Percentiles rank a stretch among this genome's conserved stretches.
Conservation (phyloP, 768 basidiomycete genomes). For the Pholiota molesta region DNA sequence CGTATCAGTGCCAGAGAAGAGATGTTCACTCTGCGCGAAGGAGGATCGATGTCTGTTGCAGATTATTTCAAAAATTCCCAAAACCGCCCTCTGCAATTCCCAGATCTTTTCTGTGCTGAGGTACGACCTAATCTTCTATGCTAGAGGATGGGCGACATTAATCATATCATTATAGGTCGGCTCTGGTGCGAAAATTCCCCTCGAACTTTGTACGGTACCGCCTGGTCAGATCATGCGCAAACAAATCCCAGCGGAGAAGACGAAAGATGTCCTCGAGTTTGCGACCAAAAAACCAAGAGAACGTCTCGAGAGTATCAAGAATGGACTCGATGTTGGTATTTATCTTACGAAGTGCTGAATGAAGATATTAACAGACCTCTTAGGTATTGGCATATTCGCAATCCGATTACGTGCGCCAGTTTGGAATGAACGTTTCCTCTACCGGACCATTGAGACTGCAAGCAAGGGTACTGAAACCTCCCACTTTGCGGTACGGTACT, state of each 20-base stretch:
- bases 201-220: slow-evolving; percentile 67
- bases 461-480: slow-evolving; percentile 67
- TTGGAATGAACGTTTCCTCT: slow-evolving; percentile 67
- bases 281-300: slow-evolving; percentile 67
- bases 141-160: background rate
- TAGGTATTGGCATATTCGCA: slow-evolving; percentile 71
- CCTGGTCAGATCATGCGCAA: slow-evolving; percentile 76
- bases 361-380: background rate
- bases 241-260: slow-evolving; percentile 72
- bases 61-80: slow-evolving; percentile 58
- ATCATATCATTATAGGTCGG: slow-evolving; percentile 48
- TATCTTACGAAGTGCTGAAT: background rate
- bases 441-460: slow-evolving; percentile 56
- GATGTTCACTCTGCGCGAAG: slow-evolving; percentile 60
- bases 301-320: slow-evolving; percentile 59
- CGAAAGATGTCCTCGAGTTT: slow-evolving; percentile 67
- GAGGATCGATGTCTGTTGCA: slow-evolving; percentile 57
- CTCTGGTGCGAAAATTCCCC: slow-evolving; percentile 63
- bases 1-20: slow-evolving; percentile 53
- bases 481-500: slow-evolving; percentile 66
- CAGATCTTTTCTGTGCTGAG: slow-evolving; percentile 70
- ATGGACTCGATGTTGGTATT: slow-evolving; percentile 52
- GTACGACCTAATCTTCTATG: slow-evolving; percentile 33
- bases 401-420: slow-evolving; percentile 74
- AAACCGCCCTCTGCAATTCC: slow-evolving; percentile 57